Base-by-base conservation (phyloP, 345 rosid species). In the Sisymbrium irio region DNA sequence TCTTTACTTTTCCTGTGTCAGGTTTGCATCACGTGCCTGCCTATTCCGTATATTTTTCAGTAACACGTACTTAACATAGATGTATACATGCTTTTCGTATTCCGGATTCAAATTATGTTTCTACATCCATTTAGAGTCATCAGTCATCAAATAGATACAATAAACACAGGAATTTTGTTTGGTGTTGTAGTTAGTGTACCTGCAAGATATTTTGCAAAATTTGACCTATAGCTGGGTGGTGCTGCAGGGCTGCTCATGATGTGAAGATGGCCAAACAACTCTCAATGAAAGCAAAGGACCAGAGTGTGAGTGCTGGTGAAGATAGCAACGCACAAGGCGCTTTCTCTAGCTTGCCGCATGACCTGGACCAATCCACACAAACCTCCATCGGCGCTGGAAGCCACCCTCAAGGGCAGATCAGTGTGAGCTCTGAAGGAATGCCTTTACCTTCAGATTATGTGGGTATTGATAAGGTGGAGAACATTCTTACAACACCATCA, bases 1-100 rank as follows among this genome's bases (percentile, higher is more conserved):
- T 67, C 97, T 96, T 56, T 96, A 90, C 78, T 96, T 96, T 80
- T 92, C 97, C 62, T 96, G 99, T 77, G 83, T 85, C 77, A 92
- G 99, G 99, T 96, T 72, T 75, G 94, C 80, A 46, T 75, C 30
- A 72, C 59, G 62, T 66, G 25, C 62, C 74, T 67, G 25, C 62
- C 74, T 67, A 74, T 36, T 72, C 28, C 4, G 25, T 17, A 11
- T 72, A 27, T 69, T 47, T 74, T 44, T 57, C 46, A 46, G 53
- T 47, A 37, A 41, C 20, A 32, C 67, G 62, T 78, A 39, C 62
- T 25, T 32, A 15, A 41, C 36, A 10, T 35, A 15, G 13, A 32
- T 61, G 75, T 35, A 7, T 53, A 41, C 59, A 19, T 13, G 15
- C 39, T 17, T 28, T 40, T 61, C 15, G 30, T 50, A 18, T 72